Base-by-base conservation (phyloP, 2,329 filamentous ascomycete genomes). In the Allantophomopsis cytisporea region DNA sequence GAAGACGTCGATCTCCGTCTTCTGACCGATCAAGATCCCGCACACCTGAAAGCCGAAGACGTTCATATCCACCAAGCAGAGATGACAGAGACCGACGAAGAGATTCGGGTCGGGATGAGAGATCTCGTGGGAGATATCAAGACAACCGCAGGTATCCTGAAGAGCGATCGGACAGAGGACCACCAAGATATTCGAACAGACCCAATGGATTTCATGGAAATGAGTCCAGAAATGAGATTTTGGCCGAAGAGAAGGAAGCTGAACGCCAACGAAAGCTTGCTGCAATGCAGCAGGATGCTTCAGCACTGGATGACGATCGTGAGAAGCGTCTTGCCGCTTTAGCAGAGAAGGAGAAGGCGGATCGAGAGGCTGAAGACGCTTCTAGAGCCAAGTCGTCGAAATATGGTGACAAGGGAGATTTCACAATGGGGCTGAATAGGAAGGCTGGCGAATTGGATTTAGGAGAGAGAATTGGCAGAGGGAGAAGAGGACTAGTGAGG, bases 271-370 rank as follows among this genome's bases (percentile, higher is more conserved):
- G 71, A 17, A 83, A 76, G 54, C 60, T 86, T 14, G 80, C 77
- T 13, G 78, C 76, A 7, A 86, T 87, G 82, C 80, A 83, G 55
- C 69, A 71, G 14, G 79, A 76, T 20, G 82, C 82, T 4, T 69
- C 67, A 1, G 73, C 80, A 10, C 64, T 93, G 36, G 83, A 89
- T 49, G 54, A 65, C n/a, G 77, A 82, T 48, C 76, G 86, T 23
- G 73, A 73, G 46, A 68, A 71, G 43, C 73, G 85, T 17, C 63
- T 93, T 8, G 72, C 74, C 0, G 74, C 75, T 1, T 61, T 88
- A 14, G 76, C 74, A 17, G 72, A 75, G 45, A 68, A 68, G 43
- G 85, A 93, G 48, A 68, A 71, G 37, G 64, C 63, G 14, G 71
- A 76, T 35, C 67, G 69, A 11, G 76, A 83, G 43, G 72, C 73